These are phyloP conservation scores for Hura crepitans DNA, from an alignment of 441 rosid species.

Conservation along the genomic window DNA sequence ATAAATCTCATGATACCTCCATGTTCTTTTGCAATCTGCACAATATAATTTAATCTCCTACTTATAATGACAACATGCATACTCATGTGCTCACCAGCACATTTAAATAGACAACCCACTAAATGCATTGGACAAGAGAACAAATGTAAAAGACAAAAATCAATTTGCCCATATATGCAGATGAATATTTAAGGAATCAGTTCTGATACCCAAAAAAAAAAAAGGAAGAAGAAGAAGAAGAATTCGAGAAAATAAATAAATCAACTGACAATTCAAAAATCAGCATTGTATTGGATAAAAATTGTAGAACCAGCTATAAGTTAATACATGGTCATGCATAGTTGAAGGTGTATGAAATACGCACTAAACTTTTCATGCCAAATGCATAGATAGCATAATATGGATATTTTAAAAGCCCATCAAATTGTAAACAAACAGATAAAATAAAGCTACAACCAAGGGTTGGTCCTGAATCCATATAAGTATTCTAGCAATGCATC, in stretches of 20 bases:
- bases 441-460: not conserved
- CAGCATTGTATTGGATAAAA: not conserved
- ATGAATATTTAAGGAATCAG: not conserved
- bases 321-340: not conserved
- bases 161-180: not conserved
- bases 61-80: not conserved
- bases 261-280: too few relatives aligned
- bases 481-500: not conserved
- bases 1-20: conserved; percentile 96
- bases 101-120: not conserved
- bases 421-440: not conserved
- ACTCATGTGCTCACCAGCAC: not conserved
- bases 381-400: not conserved
- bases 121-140: not conserved
- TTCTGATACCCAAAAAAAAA: too few relatives aligned
- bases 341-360: not conserved
- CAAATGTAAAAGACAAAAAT: not conserved
- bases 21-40: conserved; percentile 91
- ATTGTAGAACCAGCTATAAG: not conserved
- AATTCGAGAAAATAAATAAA: not conserved
- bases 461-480: too few relatives aligned
- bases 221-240: not conserved
- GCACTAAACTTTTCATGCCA: not conserved
- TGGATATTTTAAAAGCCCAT: not conserved
- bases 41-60: not conserved